These are phyloP conservation scores for Thalia dealbata DNA, from an alignment of 176 grass and related monocot genomes.

Conservation along the genomic window DNA sequence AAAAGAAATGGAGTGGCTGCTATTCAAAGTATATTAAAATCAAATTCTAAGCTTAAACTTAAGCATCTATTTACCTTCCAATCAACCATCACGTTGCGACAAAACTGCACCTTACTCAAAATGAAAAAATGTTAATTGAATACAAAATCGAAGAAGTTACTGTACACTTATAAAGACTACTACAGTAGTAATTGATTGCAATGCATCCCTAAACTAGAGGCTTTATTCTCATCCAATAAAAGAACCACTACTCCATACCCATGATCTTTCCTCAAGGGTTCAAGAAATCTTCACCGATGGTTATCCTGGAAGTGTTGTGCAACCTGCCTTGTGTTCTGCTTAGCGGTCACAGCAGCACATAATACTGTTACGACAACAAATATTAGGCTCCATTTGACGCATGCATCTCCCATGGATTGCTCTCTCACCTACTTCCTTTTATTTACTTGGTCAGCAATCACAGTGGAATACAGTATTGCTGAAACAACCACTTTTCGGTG, in stretches of 20 bases:
- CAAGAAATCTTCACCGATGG: neutral
- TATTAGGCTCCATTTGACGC: constrained; percentile 60
- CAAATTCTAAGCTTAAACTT: too few relatives aligned
- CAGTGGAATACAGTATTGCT: constrained; percentile 35
- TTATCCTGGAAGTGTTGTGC: neutral
- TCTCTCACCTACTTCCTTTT: constrained; percentile 22
- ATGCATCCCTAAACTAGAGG: neutral
- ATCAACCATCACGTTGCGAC: too few relatives aligned
- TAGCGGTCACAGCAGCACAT: constrained; percentile 23
- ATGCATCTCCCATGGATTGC: constrained; percentile 36
- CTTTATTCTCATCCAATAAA: neutral
- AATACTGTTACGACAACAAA: constrained; percentile 36
- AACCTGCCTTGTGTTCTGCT: neutral
- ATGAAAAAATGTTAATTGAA: neutral
- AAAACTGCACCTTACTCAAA: too few relatives aligned
- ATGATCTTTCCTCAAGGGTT: neutral
- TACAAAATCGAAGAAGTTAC: neutral
- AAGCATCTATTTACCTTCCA: too few relatives aligned
- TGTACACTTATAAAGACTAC: neutral
- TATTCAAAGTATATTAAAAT: too few relatives aligned
- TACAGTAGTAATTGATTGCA: too few relatives aligned
- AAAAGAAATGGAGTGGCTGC: too few relatives aligned
- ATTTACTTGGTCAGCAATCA: neutral
- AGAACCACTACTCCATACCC: neutral
- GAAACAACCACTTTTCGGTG: constrained; percentile 52